A percentile compares a stretch with the other conserved stretches of the same genome.
Conservation (phyloP, 352 stramenopile species). For the Globisporangium okanoganense region DNA sequence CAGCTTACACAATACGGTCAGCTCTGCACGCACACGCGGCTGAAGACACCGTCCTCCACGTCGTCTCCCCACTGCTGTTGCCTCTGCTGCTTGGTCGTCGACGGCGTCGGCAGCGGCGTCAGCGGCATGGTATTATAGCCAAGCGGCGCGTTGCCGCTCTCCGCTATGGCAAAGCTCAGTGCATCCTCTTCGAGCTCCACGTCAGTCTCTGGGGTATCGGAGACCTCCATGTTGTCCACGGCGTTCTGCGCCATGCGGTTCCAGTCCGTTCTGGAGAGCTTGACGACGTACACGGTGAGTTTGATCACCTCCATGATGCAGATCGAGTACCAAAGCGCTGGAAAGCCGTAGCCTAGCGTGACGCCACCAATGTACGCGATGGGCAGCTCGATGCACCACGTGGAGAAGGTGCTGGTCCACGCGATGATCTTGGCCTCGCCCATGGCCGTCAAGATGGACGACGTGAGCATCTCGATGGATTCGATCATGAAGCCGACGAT, state of each 20-base stretch:
- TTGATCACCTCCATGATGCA: conserved; percentile 44
- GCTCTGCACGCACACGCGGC: no score
- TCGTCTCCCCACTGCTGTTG: no score
- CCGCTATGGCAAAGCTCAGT: conserved; percentile 28
- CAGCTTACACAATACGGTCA: no score
- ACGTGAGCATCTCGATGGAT: conserved; percentile 46
- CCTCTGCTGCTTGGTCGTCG: no score
- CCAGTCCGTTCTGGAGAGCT: conserved; percentile 40
- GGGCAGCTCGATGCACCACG: conserved; percentile 45
- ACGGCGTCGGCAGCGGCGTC: conserved; percentile 11
- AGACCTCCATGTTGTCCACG: conserved; percentile 35
- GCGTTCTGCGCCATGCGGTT: conserved; percentile 32
- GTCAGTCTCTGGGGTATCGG: no score
- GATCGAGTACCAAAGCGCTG: conserved; percentile 42
- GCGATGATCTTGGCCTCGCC: conserved; percentile 44
- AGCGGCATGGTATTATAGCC: conserved; percentile 34
- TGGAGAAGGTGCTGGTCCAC: conserved; percentile 36
- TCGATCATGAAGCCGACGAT: conserved; percentile 41
- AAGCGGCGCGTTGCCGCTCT: conserved; percentile 51
- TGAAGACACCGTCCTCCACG: no score
- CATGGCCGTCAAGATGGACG: conserved; percentile 46
- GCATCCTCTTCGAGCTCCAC: conserved; percentile 15
- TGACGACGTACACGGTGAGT: conserved; percentile 32
- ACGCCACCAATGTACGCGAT: conserved; percentile 43
- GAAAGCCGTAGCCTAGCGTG: conserved; percentile 38